Conservation (phyloP, 1,139 yeast genomes). For the Yamadazyma membranifaciens region DNA sequence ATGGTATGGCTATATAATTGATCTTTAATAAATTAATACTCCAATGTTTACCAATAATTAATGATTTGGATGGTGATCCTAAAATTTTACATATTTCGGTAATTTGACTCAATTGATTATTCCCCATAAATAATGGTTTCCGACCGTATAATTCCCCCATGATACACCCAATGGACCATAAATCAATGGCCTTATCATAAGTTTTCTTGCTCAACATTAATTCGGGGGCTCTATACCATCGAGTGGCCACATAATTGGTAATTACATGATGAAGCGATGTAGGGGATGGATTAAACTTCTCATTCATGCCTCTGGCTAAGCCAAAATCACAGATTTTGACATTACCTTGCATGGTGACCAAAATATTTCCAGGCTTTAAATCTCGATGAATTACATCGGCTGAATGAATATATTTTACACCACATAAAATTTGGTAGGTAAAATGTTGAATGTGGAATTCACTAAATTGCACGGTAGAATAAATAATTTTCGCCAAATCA, state of each 20-base stretch:
- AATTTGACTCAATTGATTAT: conserved; percentile 62
- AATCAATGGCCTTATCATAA: conserved; percentile 60
- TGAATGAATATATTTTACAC: conserved; percentile 77
- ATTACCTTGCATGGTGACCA: conserved; percentile 68
- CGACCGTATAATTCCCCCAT: conserved; percentile 72
- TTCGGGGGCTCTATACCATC: conserved; percentile 97
- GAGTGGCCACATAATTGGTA: conserved; percentile 88
- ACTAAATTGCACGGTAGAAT: conserved; percentile 74
- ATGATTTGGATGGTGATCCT: conserved; percentile 56
- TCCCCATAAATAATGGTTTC: conserved; percentile 69
- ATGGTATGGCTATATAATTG: conserved; percentile 35
- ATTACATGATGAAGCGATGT: conserved; percentile 29
- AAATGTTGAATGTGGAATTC: conserved; percentile 79
- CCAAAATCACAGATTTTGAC: conserved; percentile 88
- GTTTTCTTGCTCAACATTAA: conserved; percentile 61
- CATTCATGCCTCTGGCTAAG: conserved; percentile 71
- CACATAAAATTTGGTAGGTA: conserved; percentile 76
- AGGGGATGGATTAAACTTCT: conserved; percentile 10
- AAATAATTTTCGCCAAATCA: conserved; percentile 76
- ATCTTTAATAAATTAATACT: conserved; percentile 16
- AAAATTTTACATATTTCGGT: conserved; percentile 60
- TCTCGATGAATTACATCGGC: conserved; percentile 86
- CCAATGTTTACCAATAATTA: conserved; percentile 33
- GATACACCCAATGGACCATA: conserved; percentile 86
- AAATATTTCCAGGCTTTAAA: conserved; percentile 79